Percentiles rank a stretch among this genome's conserved stretches.
Conservation (phyloP, 148 eudicot species). For the Fagopyrum homotropicum region DNA sequence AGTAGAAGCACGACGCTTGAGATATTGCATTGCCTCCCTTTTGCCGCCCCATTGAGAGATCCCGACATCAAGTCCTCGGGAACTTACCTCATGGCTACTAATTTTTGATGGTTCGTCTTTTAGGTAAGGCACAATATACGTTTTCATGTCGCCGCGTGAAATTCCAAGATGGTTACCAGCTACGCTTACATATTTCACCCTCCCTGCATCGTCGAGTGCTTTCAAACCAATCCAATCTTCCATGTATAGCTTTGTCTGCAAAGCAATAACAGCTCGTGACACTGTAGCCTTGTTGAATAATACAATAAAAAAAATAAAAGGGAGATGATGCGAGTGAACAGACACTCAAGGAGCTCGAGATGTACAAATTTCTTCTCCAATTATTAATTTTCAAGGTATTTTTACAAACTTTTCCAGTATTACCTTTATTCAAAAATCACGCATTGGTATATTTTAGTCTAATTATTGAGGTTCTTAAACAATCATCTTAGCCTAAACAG, state of each 20-base stretch:
- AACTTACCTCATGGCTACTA: slow-evolving; percentile 1
- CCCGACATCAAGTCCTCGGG: neutral
- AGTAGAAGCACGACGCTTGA: neutral
- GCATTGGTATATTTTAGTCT: no score
- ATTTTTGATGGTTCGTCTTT: slow-evolving; percentile 17
- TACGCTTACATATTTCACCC: slow-evolving; percentile 58
- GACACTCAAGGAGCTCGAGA: no score
- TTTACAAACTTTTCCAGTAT: no score
- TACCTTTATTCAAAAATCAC: no score
- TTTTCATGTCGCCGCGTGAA: slow-evolving; percentile 41
- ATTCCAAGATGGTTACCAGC: slow-evolving; percentile 78
- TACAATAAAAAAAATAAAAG: no score
- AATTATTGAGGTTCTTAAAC: neutral
- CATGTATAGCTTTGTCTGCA: slow-evolving; percentile 60
- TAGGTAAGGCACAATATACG: slow-evolving; percentile 71
- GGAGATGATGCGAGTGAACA: no score
- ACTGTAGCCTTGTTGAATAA: no score
- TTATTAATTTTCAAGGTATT: no score
- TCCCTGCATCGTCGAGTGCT: slow-evolving; percentile 67
- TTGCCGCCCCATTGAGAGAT: neutral
- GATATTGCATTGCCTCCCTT: neutral
- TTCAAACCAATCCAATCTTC: slow-evolving; percentile 96
- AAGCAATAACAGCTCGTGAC: neutral
- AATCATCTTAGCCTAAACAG: no score
- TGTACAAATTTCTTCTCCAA: no score